These are phyloP conservation scores for Saprolegnia parasitica DNA, from an alignment of 352 stramenopile genomes.

Conservation along the genomic window DNA sequence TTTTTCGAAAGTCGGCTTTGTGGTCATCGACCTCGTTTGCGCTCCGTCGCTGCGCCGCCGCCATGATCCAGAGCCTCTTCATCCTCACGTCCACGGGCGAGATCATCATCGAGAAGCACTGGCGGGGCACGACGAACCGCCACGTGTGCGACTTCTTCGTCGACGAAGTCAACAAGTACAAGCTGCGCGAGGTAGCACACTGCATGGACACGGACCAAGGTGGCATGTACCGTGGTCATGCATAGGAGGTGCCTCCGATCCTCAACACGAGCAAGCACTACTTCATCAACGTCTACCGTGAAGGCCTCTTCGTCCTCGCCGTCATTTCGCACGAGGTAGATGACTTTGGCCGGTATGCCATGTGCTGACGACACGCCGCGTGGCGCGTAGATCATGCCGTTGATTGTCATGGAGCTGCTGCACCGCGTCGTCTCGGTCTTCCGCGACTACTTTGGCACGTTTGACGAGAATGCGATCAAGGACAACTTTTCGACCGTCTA, in stretches of 20 bases:
- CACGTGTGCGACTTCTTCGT: slow-evolving; percentile 98
- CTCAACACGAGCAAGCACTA: slow-evolving; percentile 87
- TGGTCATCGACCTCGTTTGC: too few relatives aligned
- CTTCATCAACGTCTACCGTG: slow-evolving; percentile 89
- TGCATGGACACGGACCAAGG: background rate
- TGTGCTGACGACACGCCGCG: background rate
- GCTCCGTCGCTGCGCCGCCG: too few relatives aligned
- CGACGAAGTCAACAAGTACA: slow-evolving; percentile 93
- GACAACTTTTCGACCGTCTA: slow-evolving; percentile 98
- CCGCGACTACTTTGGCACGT: slow-evolving; percentile 95
- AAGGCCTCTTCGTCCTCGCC: slow-evolving; percentile 94
- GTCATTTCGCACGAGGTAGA: slow-evolving; percentile 91
- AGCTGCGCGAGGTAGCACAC: slow-evolving; percentile 45
- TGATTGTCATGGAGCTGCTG: slow-evolving; percentile 96
- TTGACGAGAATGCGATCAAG: slow-evolving; percentile 96
- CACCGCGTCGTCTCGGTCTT: slow-evolving; percentile 96
- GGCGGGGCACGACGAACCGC: slow-evolving; percentile 91
- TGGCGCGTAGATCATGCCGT: slow-evolving; percentile 62
- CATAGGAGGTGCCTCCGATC: slow-evolving; percentile 74
- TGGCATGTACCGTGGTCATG: background rate
- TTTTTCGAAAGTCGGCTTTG: too few relatives aligned
- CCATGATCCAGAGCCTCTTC: slow-evolving; percentile 97
- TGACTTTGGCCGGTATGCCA: too few relatives aligned
- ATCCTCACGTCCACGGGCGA: slow-evolving; percentile 95
- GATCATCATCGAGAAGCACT: slow-evolving; percentile 98